Percentiles rank a stretch among this genome's conserved stretches.
Conservation (phyloP, 176 grass and related monocot genomes). For the Avena atlantica region DNA sequence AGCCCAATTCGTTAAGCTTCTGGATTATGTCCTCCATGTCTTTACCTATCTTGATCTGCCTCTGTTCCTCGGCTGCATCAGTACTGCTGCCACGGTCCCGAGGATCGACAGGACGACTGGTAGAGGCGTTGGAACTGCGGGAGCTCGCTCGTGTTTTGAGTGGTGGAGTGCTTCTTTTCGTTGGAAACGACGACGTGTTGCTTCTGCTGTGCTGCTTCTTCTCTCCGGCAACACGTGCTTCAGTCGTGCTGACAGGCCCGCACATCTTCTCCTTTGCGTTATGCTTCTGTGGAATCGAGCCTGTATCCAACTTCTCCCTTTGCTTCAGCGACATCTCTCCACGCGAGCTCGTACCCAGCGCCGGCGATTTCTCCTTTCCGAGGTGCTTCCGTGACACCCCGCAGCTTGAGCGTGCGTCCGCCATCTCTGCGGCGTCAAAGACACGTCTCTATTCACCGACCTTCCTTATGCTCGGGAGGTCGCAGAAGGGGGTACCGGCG, state of each 20-base stretch:
- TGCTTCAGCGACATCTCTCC: background rate
- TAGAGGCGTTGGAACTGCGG: background rate
- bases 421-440: background rate
- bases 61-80: background rate
- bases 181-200: background rate
- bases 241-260: no score
- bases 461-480: background rate
- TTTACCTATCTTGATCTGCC: background rate
- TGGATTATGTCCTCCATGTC: background rate
- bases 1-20: background rate
- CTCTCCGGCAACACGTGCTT: background rate
- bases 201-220: background rate
- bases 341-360: background rate
- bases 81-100: background rate
- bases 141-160: background rate
- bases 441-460: background rate
- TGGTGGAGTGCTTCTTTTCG: background rate
- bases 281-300: background rate
- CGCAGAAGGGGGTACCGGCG: background rate
- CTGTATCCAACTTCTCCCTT: background rate
- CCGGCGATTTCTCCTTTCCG: background rate
- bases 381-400: background rate
- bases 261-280: background rate
- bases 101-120: background rate
- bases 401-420: background rate